A percentile compares a stretch with the other conserved stretches of the same genome.
Evolutionary conservation across 441 rosid genomes (phyloP).

Genomic region (Mallotus repandus): DNA sequence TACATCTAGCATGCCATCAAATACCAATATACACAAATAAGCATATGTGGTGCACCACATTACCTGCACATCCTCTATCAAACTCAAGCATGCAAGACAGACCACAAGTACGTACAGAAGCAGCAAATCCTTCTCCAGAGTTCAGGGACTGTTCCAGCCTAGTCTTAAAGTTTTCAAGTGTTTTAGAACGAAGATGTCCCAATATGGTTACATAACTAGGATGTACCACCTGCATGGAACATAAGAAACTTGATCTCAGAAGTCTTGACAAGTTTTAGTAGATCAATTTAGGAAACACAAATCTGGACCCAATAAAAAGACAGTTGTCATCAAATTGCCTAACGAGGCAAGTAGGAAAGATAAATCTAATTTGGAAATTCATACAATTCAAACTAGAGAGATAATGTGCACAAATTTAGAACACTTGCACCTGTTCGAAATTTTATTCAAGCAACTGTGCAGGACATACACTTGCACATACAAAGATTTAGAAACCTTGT

Average conservation of each 20-base stretch:
- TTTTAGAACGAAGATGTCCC: slow-evolving; percentile 56
- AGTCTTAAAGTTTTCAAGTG: slow-evolving; percentile 55
- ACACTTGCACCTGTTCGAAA: too few relatives aligned
- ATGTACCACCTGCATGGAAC: slow-evolving; percentile 48
- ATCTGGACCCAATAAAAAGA: not conserved
- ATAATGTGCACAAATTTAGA: too few relatives aligned
- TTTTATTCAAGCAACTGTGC: too few relatives aligned
- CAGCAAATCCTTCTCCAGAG: slow-evolving; percentile 62
- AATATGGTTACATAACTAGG: slow-evolving; percentile 54
- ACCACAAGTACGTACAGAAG: slow-evolving; percentile 48
- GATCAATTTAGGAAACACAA: not conserved
- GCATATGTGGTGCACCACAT: not conserved
- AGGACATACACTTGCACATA: too few relatives aligned
- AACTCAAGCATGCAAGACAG: slow-evolving; percentile 55
- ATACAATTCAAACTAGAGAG: too few relatives aligned
- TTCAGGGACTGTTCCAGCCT: slow-evolving; percentile 49
- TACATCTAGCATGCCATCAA: not conserved
- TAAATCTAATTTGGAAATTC: not conserved
- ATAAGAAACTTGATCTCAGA: slow-evolving; percentile 3
- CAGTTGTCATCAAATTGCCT: not conserved
- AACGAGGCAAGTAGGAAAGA: not conserved
- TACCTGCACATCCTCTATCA: slow-evolving; percentile 71
- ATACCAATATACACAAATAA: not conserved
- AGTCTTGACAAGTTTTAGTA: not conserved
- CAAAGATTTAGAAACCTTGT: too few relatives aligned